A percentile compares a stretch with the other conserved stretches of the same genome.
Conservation (phyloP, 768 basidiomycete species). For the Brasilioporus rufonigricans region DNA sequence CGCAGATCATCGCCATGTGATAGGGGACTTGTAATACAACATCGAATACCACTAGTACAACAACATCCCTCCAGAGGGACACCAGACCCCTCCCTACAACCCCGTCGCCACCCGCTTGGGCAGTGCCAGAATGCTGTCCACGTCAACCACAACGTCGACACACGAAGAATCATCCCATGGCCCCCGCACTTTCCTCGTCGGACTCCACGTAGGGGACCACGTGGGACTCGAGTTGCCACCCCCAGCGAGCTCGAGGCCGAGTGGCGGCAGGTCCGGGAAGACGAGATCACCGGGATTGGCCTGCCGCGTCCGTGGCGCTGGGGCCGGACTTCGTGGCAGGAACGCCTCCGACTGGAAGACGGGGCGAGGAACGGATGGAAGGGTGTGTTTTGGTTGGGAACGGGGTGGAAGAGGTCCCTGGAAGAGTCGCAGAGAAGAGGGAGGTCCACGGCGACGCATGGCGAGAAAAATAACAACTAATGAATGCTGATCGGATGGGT, state of each 20-base stretch:
- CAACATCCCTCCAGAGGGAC: too few relatives aligned
- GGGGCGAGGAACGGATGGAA: conserved; percentile 66
- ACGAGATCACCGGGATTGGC: conserved; percentile 1
- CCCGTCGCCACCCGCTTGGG: conserved; percentile 43
- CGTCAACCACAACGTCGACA: conserved; percentile 42
- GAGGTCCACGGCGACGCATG: conserved; percentile 71
- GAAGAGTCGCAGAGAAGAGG: conserved; percentile 60
- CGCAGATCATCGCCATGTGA: too few relatives aligned
- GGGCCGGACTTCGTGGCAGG: conserved; percentile 21
- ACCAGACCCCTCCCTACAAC: too few relatives aligned
- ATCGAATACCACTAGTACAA: too few relatives aligned
- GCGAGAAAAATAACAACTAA: background rate
- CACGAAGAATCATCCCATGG: conserved; percentile 60
- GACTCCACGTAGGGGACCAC: conserved; percentile 18
- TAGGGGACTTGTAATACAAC: too few relatives aligned
- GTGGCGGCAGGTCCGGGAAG: conserved; percentile 24
- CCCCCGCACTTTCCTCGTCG: conserved; percentile 36
- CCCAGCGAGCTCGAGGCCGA: conserved; percentile 20
- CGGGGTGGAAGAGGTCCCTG: conserved; percentile 63
- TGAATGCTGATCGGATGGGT: background rate
- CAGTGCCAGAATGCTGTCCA: conserved; percentile 45
- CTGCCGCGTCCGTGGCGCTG: conserved; percentile 17
- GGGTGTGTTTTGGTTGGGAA: conserved; percentile 56
- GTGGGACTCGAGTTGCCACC: conserved; percentile 10
- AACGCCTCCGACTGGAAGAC: conserved; percentile 38